These are phyloP conservation scores for Trametes hirsuta DNA, from an alignment of 1,284 basidiomycete genomes.

Conservation along the genomic window DNA sequence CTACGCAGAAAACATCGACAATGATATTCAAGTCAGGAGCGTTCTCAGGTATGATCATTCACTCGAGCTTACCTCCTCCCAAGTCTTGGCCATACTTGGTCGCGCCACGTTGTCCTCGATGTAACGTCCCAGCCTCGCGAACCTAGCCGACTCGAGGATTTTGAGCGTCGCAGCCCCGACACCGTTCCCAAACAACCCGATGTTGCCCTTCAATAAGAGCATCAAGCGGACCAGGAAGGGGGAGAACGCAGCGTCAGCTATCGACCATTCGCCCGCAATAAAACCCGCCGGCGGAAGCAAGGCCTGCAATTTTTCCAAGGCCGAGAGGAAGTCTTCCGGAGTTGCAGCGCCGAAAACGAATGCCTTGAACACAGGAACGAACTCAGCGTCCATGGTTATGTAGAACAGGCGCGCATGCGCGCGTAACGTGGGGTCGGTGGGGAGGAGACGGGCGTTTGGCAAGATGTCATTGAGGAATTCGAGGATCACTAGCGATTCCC, in stretches of 20 bases:
- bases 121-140: conserved; percentile 37
- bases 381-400: conserved; percentile 49
- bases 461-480: conserved; percentile 64
- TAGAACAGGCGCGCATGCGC: conserved; percentile 64
- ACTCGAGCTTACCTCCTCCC: conserved; percentile 32
- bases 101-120: conserved; percentile 32
- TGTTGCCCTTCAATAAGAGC: conserved; percentile 30
- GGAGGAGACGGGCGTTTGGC: conserved; percentile 49
- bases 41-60: no score
- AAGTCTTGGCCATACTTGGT: conserved; percentile 35
- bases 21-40: no score
- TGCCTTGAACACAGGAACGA: conserved; percentile 37
- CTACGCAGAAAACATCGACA: background rate
- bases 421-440: conserved; percentile 53
- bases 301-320: conserved; percentile 35
- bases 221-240: conserved; percentile 39
- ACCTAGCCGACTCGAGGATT: conserved; percentile 28
- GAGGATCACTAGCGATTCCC: conserved; percentile 63
- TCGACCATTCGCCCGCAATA: conserved; percentile 44
- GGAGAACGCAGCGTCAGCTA: conserved; percentile 55
- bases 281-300: conserved; percentile 36
- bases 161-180: conserved; percentile 31
- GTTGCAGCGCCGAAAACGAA: conserved; percentile 41
- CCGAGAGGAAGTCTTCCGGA: conserved; percentile 41
- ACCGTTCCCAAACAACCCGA: conserved; percentile 33